Base-by-base conservation (phyloP, 805 yeast genomes). In the Grigorovia jiainica region DNA sequence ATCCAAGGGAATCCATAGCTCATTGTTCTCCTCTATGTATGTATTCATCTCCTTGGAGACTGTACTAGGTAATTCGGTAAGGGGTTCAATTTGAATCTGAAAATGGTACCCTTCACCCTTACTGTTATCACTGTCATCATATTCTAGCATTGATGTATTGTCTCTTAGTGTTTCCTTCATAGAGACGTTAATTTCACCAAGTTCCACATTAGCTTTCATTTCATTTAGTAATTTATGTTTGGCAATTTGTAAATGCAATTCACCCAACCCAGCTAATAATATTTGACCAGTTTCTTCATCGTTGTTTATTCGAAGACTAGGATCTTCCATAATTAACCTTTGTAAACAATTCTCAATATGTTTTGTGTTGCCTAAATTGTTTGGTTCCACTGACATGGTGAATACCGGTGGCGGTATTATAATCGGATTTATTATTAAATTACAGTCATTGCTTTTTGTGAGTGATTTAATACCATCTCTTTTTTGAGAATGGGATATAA, bases 231-330 rank as follows among this genome's bases (percentile, higher is more conserved):
- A 70, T 42, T 97, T 70, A 52, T 86, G 92, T 38, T 71, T 72
- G 1, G 92, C 83, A 49, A 92, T 87, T 51, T 92, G 97, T 39
- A 92, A 69, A 64, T 92, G 98, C 38, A 92, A 69, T 56, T 92
- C 98, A 47, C 98, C 98, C 96, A 90, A 89, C 51, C 98, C 98
- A 43, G 95, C 84, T 56, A 92, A 81, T 47, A 92, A 75, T 13
- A 97, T 92, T 63, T 92, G 95, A 63, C 92, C 92, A 34, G 94
- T 81, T 65, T 92, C 97, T 18, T 75, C 64, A 62, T 92, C 85
- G 39, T 70, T 72, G 3, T 75, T 63, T 7, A 86, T 72, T 24
- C 76, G 74, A 46, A 92, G 68, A 39, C 95, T 84, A 3, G 98
- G 98, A 54, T 92, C 98, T 55, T 92, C 97, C 41, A 82, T 71